Percentiles rank a stretch among this genome's conserved stretches.
phyloP scores from a whole-genome alignment of 2,329 filamentous ascomycete species.

The Pezicula rhizophila region DNA sequence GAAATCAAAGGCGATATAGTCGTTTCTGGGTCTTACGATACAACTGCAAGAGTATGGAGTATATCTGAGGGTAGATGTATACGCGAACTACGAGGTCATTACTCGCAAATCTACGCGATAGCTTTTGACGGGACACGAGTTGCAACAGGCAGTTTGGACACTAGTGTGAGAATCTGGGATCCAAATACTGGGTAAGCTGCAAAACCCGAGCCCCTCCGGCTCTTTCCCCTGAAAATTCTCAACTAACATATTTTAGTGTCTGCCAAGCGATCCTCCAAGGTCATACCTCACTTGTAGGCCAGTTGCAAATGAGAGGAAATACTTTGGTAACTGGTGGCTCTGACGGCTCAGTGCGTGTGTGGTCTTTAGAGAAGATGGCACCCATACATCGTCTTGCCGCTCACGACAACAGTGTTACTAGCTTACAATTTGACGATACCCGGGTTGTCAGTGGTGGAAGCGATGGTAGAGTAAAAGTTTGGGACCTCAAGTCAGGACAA shows the following conservation, averaged over 20 bases:
- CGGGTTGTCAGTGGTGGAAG: slow-evolving; percentile 93
- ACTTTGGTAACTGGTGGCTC: slow-evolving; percentile 94
- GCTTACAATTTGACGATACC: slow-evolving; percentile 92
- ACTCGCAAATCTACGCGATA: slow-evolving; percentile 98
- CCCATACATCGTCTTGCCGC: slow-evolving; percentile 92
- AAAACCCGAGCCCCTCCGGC: not conserved
- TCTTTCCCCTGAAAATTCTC: slow-evolving; percentile 47
- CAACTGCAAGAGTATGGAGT: slow-evolving; percentile 94
- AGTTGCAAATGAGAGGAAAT: slow-evolving; percentile 90
- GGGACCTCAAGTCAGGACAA: slow-evolving; percentile 89
- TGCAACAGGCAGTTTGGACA: slow-evolving; percentile 92
- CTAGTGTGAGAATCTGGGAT: slow-evolving; percentile 96
- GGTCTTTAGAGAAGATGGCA: slow-evolving; percentile 85
- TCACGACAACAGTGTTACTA: slow-evolving; percentile 97
- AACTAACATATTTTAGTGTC: slow-evolving; percentile 18
- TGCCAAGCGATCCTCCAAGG: slow-evolving; percentile 87
- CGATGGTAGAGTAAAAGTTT: slow-evolving; percentile 97
- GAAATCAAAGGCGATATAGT: slow-evolving; percentile 96
- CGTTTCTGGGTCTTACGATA: slow-evolving; percentile 98
- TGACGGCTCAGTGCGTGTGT: slow-evolving; percentile 92
- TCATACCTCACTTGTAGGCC: slow-evolving; percentile 92
- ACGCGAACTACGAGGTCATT: slow-evolving; percentile 85
- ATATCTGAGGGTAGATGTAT: slow-evolving; percentile 92
- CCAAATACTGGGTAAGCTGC: slow-evolving; percentile 69
- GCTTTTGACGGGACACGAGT: slow-evolving; percentile 92